These are phyloP conservation scores for Psilocybe tampanensis DNA, from an alignment of 768 basidiomycete genomes.

Conservation along the genomic window DNA sequence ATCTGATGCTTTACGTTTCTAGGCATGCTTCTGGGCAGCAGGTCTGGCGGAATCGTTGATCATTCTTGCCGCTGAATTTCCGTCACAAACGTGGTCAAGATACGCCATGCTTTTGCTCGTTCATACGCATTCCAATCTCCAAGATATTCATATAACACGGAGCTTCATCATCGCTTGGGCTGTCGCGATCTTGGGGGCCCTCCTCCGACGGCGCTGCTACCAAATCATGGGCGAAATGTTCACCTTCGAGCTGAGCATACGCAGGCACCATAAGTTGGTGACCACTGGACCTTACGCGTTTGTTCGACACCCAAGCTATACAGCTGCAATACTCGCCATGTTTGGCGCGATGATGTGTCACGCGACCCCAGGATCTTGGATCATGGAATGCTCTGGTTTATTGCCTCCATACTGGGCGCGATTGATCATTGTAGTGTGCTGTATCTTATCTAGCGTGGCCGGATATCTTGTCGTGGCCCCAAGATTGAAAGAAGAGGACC, in stretches of 20 bases:
- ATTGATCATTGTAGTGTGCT: conserved; percentile 14
- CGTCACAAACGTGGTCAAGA: neutral
- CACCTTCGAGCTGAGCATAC: conserved; percentile 21
- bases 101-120: neutral
- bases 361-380: conserved; percentile 13
- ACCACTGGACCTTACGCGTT: conserved; percentile 19
- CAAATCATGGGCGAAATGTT: conserved; percentile 16
- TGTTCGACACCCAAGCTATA: conserved; percentile 22
- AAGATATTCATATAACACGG: conserved; percentile 4
- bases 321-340: conserved; percentile 8
- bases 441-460: conserved; percentile 10
- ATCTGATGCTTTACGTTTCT: neutral
- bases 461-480: conserved; percentile 8
- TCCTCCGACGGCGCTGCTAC: conserved; percentile 18
- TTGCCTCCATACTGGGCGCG: conserved; percentile 8
- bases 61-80: conserved; percentile 16
- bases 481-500: conserved; percentile 33
- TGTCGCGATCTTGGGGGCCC: conserved; percentile 7
- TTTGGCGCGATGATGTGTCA: conserved; percentile 12
- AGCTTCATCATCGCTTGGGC: conserved; percentile 14
- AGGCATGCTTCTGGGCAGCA: conserved; percentile 22
- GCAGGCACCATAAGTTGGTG: conserved; percentile 15
- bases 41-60: conserved; percentile 21
- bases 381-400: conserved; percentile 18
- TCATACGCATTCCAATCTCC: neutral